Percentiles rank a stretch among this genome's conserved stretches.
phyloP scores from a whole-genome alignment of 306 rosid species.

The Glycyrrhiza uralensis region DNA sequence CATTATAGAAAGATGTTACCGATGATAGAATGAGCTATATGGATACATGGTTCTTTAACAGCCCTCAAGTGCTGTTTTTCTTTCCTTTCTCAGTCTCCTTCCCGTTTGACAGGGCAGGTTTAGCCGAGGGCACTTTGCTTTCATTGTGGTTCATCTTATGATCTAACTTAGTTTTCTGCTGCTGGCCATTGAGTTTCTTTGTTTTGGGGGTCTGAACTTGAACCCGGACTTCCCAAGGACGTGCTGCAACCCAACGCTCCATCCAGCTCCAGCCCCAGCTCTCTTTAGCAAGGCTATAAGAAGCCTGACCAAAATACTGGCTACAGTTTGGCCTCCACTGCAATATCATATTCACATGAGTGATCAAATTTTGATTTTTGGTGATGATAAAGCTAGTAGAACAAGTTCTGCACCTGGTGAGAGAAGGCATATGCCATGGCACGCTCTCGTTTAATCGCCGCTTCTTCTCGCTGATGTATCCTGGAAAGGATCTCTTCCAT shows the following conservation, averaged over 20 bases:
- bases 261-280: slow-evolving; percentile 94
- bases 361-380: not conserved
- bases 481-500: slow-evolving; percentile 75
- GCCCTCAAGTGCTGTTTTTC: slow-evolving; percentile 31
- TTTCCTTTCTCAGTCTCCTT: slow-evolving; percentile 47
- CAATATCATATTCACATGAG: slow-evolving; percentile 23
- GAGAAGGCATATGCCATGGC: slow-evolving; percentile 88
- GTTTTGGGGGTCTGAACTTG: slow-evolving; percentile 37
- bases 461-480: slow-evolving; percentile 72
- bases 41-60: slow-evolving; percentile 26
- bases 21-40: no score
- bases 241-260: slow-evolving; percentile 83
- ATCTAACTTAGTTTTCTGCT: slow-evolving; percentile 27
- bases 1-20: not conserved
- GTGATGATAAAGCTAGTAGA: not conserved
- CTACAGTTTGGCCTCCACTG: slow-evolving; percentile 87
- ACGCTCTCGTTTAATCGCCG: slow-evolving; percentile 63
- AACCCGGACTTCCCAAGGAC: slow-evolving; percentile 79
- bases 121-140: slow-evolving; percentile 22
- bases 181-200: slow-evolving; percentile 45
- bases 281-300: slow-evolving; percentile 54
- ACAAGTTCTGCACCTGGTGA: slow-evolving; percentile 60
- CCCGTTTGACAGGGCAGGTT: slow-evolving; percentile 40
- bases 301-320: slow-evolving; percentile 64
- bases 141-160: slow-evolving; percentile 32